Conservation (phyloP, 495 filamentous ascomycete species). For the Monascus purpureus region DNA sequence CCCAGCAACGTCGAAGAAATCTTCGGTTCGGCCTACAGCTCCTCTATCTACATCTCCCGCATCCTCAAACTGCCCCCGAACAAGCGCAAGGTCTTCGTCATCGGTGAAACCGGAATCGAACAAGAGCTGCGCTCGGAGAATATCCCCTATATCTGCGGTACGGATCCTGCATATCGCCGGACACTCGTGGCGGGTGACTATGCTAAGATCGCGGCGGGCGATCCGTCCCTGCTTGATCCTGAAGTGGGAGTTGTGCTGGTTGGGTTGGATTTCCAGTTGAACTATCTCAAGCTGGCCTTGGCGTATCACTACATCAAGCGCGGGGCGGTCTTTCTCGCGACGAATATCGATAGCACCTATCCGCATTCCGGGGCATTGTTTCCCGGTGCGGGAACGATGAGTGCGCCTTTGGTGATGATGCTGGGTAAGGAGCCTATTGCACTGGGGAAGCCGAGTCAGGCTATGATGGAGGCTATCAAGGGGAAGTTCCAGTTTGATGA, state of each 20-base stretch:
- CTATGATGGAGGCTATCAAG: constrained; percentile 99
- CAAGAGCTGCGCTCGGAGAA: constrained; percentile 67
- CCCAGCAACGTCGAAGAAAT: constrained; percentile 73
- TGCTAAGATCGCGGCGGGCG: constrained; percentile 54
- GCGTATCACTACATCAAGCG: constrained; percentile 73
- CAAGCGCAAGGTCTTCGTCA: constrained; percentile 83
- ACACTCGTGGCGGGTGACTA: constrained; percentile 72
- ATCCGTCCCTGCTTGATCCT: constrained; percentile 54
- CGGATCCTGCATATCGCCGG: constrained; percentile 62
- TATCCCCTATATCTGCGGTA: constrained; percentile 74
- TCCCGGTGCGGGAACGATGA: constrained; percentile 78
- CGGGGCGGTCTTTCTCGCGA: constrained; percentile 84
- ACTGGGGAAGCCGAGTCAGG: constrained; percentile 88
- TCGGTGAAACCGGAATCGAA: constrained; percentile 88
- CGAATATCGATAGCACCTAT: constrained; percentile 80
- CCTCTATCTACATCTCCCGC: constrained; percentile 90
- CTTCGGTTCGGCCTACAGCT: constrained; percentile 88
- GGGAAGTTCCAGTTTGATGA: constrained; percentile 86
- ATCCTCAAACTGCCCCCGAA: constrained; percentile 64
- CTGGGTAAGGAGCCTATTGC: constrained; percentile 52
- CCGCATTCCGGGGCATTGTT: constrained; percentile 70
- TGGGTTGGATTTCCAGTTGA: constrained; percentile 84
- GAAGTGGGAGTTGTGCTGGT: constrained; percentile 81
- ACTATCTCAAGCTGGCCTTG: constrained; percentile 77
- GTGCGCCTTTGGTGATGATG: constrained; percentile 68